Percentiles rank a stretch among this genome's conserved stretches.
Conservation (phyloP, 192 early-diverging fungal genomes). For the Endogone sp. region DNA sequence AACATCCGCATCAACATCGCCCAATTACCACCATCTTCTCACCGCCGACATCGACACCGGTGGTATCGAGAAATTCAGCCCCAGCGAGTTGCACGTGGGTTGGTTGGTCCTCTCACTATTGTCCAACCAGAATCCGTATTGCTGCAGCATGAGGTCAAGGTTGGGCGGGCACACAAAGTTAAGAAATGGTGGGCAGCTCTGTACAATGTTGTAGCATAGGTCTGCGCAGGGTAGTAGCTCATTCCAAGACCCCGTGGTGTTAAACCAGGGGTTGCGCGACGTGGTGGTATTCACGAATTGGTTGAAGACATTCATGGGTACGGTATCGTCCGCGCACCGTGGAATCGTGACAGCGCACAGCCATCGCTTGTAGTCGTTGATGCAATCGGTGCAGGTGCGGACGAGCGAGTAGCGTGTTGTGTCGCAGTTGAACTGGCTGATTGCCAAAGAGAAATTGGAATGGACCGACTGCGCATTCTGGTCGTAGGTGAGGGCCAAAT, state of each 20-base stretch:
- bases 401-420: conserved; percentile 50
- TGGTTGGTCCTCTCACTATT: not conserved
- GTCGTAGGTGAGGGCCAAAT: conserved; percentile 37
- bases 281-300: conserved; percentile 13
- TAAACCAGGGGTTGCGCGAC: conserved; percentile 35
- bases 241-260: conserved; percentile 22
- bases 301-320: conserved; percentile 7
- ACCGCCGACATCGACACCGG: not conserved
- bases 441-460: conserved; percentile 41
- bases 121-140: not conserved
- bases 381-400: conserved; percentile 51
- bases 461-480: conserved; percentile 27
- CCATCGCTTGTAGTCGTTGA: conserved; percentile 50
- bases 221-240: conserved; percentile 56
- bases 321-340: conserved; percentile 41
- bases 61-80: not conserved
- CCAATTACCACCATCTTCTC: not conserved
- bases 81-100: not conserved
- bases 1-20: not conserved
- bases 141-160: not conserved
- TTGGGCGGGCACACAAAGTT: conserved; percentile 47
- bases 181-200: conserved; percentile 53
- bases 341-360: conserved; percentile 51
- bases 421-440: conserved; percentile 48
- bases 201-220: conserved; percentile 51